Base-by-base conservation (phyloP, 139 green algal species). In the Axilococcus clingmanii region DNA sequence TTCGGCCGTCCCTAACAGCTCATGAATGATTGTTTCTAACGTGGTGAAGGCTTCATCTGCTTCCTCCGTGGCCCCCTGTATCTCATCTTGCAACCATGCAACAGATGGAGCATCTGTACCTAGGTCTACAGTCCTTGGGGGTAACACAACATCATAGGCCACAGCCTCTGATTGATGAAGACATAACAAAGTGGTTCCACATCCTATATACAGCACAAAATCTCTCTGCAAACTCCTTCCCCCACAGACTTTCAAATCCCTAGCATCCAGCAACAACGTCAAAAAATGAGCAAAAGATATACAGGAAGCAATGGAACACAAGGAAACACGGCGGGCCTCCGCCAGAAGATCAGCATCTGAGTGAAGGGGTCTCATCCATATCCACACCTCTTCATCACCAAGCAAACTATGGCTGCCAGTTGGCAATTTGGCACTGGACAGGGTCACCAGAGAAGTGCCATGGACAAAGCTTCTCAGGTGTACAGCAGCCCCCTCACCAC, bases 141-240 rank as follows among this genome's bases (percentile, higher is more conserved):
- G 82, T 57, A 87, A 38, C 40, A 43, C 34, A 30, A 88, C 65
- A 5, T 16, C 43, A 37, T 69, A 80, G 14, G 78, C 65, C 4
- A 22, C 15, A 3, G 81, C 68, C 4, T 40, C 38, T 28, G 83
- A 78, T 57, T 79, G 70, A 61, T 84, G 83, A 53, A 93, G 61
- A 66, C 82, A 88, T 27, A 85, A 61, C 24, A 89, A 71, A 4
- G 65, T 80, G 29, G 52, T 52, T 11, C 83, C 80, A 35, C 82
- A 56, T 3, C 79, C 84, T 66, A 94, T 78, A 71, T 89, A 94
- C 16, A 76, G 73, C 33, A 89, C 79, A 57, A 79, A 86, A 52
- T 78, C 72, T 7, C 52, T 28, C 42, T 84, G 69, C 48, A 91
- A 66, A 17, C 51, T 62, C 29, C n/a, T n/a, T n/a, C 55, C 52